phyloP scores from a whole-genome alignment of 768 basidiomycete genomes.

The Suillus discolor region DNA sequence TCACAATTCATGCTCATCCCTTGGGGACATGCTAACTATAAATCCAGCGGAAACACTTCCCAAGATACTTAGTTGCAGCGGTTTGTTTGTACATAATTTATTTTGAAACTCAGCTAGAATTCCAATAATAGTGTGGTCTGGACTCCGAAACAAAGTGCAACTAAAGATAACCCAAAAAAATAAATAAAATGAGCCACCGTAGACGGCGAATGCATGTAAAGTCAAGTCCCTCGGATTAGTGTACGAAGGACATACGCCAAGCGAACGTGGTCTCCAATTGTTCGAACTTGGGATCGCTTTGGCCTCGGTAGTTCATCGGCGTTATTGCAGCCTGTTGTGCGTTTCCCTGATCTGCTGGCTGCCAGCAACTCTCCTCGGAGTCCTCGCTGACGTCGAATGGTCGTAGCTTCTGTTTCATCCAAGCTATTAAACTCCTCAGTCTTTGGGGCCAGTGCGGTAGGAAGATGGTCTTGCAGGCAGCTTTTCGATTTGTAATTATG shows the following conservation, averaged over 20 bases:
- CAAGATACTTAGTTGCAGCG: too few relatives aligned
- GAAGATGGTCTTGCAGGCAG: neutral
- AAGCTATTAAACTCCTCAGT: neutral
- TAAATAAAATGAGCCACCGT: neutral
- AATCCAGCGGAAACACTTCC: too few relatives aligned
- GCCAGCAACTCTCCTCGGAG: slow-evolving; percentile 1
- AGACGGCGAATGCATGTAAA: neutral
- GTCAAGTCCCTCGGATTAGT: neutral
- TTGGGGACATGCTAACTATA: too few relatives aligned
- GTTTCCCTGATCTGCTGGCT: neutral
- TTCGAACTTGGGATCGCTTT: neutral
- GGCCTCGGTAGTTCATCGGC: neutral
- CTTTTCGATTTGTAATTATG: neutral
- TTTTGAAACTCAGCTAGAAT: too few relatives aligned
- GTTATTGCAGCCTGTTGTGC: neutral
- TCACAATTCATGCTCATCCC: too few relatives aligned
- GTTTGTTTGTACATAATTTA: too few relatives aligned
- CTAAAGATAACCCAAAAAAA: neutral
- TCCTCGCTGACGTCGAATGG: neutral
- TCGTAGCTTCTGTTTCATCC: neutral
- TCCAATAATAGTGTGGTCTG: too few relatives aligned
- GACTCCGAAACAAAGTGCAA: neutral
- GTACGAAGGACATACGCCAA: neutral
- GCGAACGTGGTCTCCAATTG: neutral
- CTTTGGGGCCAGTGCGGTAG: neutral